These are phyloP conservation scores for Ophiosphaerella herpotricha DNA, from an alignment of 2,329 filamentous ascomycete species.

Conservation along the genomic window DNA sequence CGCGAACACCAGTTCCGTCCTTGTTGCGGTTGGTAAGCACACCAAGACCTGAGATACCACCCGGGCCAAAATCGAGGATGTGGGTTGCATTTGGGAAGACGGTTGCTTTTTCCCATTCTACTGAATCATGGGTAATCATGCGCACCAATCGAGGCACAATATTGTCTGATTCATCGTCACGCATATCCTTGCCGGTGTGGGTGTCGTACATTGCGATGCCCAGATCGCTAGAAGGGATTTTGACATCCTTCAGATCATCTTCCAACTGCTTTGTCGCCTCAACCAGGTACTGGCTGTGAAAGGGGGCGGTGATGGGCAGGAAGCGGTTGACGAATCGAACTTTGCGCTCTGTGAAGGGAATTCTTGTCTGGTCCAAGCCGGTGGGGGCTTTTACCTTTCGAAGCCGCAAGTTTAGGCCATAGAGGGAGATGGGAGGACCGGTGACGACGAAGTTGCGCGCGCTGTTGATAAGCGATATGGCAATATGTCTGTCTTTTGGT, in stretches of 20 bases:
- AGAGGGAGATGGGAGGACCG: constrained; percentile 91
- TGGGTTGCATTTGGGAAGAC: constrained; percentile 90
- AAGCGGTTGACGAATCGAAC: constrained; percentile 96
- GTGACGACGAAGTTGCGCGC: constrained; percentile 96
- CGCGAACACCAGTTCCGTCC: constrained; percentile 94
- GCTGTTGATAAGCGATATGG: constrained; percentile 94
- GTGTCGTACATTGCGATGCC: constrained; percentile 87
- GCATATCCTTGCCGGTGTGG: constrained; percentile 77
- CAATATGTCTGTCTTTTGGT: constrained; percentile 88
- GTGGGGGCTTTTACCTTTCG: constrained; percentile 97
- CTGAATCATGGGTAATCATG: constrained; percentile 91
- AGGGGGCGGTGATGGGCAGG: constrained; percentile 94
- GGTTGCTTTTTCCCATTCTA: constrained; percentile 96
- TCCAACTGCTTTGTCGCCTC: constrained; percentile 82
- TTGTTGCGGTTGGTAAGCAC: constrained; percentile 98
- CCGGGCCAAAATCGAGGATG: constrained; percentile 94
- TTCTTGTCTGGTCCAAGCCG: constrained; percentile 92
- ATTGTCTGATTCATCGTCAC: constrained; percentile 69
- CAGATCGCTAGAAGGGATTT: constrained; percentile 73
- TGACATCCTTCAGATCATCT: constrained; percentile 82
- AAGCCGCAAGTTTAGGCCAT: constrained; percentile 91
- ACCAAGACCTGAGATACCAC: constrained; percentile 94
- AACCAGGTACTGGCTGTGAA: constrained; percentile 92
- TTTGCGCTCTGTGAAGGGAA: constrained; percentile 95
- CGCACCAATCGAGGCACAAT: constrained; percentile 85